phyloP scores from a whole-genome alignment of 176 grass and related monocot species.

The Tillandsia fasciculata region DNA sequence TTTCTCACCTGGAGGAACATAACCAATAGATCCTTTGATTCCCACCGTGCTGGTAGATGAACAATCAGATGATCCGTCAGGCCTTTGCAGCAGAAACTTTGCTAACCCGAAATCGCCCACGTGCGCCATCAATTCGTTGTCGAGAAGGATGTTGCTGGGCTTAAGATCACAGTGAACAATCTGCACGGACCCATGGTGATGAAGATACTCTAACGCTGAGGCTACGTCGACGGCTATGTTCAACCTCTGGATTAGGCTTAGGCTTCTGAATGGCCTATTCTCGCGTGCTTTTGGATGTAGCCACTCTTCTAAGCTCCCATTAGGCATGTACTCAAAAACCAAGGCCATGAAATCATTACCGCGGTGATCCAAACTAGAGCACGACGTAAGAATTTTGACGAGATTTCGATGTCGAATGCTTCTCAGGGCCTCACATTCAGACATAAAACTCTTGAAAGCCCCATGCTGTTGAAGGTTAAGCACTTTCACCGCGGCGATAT shows the following conservation, averaged over 20 bases:
- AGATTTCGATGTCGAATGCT: constrained; percentile 50
- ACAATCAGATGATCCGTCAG: background rate
- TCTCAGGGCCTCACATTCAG: constrained; percentile 44
- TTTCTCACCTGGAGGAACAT: constrained; percentile 29
- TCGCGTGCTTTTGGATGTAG: constrained; percentile 17
- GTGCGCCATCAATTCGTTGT: constrained; percentile 20
- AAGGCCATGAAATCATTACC: constrained; percentile 47
- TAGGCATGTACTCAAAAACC: constrained; percentile 43
- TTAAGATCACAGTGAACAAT: constrained; percentile 27
- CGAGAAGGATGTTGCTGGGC: constrained; percentile 32
- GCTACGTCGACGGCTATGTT: constrained; percentile 31
- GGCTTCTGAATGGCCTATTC: background rate
- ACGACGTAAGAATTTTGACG: constrained; percentile 36
- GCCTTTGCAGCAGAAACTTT: constrained; percentile 14
- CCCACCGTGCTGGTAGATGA: background rate
- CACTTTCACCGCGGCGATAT: constrained; percentile 38
- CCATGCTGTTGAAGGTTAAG: constrained; percentile 35
- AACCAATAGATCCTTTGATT: constrained; percentile 39
- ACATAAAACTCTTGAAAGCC: constrained; percentile 38
- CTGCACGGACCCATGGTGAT: constrained; percentile 15
- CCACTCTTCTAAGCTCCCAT: constrained; percentile 43
- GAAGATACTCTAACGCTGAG: constrained; percentile 44
- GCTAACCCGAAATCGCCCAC: constrained; percentile 28
- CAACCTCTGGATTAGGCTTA: constrained; percentile 32
- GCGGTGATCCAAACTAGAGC: constrained; percentile 34